Base-by-base conservation (phyloP, 169 alveolate species). In the Cryptosporidium xiaoi region DNA sequence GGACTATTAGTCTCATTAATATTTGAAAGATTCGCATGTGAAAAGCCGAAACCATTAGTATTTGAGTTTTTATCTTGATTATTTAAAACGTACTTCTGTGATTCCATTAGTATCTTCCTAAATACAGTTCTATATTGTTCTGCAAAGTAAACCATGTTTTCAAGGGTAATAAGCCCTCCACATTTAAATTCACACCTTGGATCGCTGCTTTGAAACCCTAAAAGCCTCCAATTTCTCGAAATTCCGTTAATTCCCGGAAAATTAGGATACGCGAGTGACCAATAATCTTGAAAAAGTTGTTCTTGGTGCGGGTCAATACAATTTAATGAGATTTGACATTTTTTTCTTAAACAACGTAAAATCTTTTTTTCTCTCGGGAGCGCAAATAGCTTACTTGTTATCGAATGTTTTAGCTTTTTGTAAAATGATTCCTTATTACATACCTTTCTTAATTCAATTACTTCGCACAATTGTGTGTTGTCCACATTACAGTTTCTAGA, bases 211-310 rank as follows among this genome's bases (percentile, higher is more conserved):
- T 62, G 69, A 60, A 77, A 77, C 3, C 87, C 87, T 10, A 77
- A 33, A 8, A 77, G n/a, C 50, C n/a, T 77, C 87, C 87, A 77
- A 15, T 60, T 60, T 24, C 71, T 77, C 7, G 87, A 77, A 60
- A 77, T 20, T 20, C 64, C 36, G 40, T 77, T 77, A 16, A 77
- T 77, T 44, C 36, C 87, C 1, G 87, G 87, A 77, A 58, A 44
- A 15, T 77, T 64, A 24, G 87, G 87, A 46, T 77, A 77, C 33
- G 87, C 56, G 20, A 77, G 64, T 24, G 87, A 53, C 87, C 87
- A 77, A 60, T 77, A 77, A 44, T 77, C 65, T 62, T 62, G 87
- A 36, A 77, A 60, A 29, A 77, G 77, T 46, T 60, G 71, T 27
- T 77, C 87, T 55, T 77, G 87, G 18, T 60, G 36, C 7, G 87